Evolutionary conservation across 768 basidiomycete genomes (phyloP), one percentile per base, ranked within the genome.

Genomic region (Mycena vulgaris): DNA sequence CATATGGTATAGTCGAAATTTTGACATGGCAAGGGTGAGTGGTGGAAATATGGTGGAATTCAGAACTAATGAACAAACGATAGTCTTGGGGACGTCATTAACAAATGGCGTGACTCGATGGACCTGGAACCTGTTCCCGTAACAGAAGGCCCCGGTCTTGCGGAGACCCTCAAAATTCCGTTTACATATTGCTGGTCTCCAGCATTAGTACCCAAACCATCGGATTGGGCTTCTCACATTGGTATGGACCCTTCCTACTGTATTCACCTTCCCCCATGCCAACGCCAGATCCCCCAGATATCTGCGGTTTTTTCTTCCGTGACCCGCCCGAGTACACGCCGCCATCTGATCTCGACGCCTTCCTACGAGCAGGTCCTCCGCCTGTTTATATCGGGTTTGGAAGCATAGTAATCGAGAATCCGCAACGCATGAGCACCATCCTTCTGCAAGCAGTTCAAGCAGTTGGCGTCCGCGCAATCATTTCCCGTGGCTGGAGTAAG

Each of bases 341-440:
- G 0, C 73, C 76, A 9, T 39, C 53, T 2, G 81, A 82, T 16
- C 73, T 86, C 16, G 76, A 68, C 3, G 71, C 69, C 7, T 85
- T 85, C 59, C 70, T 86, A 8, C 73, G 69, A 3, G 72, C 70
- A 0, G 83, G 84, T 6, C 72, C 75, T 13, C 74, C 82, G 1
- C 84, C 85, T 4, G 76, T 86, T 4, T 86, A 85, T 65, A 84
- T 86, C 35, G 85, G 84, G n/a, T 86, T 85, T 57, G 84, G 84
- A 8, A 72, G 69, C n/a, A 71, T 71, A 19, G 62, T 71, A 2
- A 60, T 71, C n/a, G 70, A 71, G 19, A 52, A 74, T 40, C 57
- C 68, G 2, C 17, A 35, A 2, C 40, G 28, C 14, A 64, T 80
- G 82, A 82, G 63, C 27, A 14, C 49, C 25, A 80, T 78, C 1